phyloP scores from a whole-genome alignment of 1,284 basidiomycete genomes.

The Ustanciosporium gigantosporum region DNA sequence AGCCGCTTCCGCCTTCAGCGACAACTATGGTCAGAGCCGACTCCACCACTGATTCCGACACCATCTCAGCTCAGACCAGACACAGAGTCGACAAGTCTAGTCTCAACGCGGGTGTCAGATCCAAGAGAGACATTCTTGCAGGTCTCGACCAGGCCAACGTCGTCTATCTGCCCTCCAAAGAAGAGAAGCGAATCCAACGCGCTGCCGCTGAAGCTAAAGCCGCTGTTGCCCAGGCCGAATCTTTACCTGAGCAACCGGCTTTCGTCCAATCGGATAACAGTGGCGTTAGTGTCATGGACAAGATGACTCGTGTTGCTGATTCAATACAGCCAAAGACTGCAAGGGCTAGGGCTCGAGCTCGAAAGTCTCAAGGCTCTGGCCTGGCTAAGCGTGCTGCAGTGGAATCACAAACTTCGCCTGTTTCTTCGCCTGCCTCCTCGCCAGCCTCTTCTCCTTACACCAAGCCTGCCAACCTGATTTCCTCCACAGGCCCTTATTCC shows the following conservation, averaged over 20 bases:
- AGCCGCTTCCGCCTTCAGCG: not conserved
- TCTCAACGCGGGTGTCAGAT: not conserved
- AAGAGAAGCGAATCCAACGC: slow-evolving; percentile 30
- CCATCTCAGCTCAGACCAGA: not conserved
- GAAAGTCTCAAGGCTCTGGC: not conserved
- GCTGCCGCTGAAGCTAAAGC: slow-evolving; percentile 16
- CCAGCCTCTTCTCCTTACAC: slow-evolving; percentile 7
- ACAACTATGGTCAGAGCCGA: not conserved
- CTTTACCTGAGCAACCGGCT: not conserved
- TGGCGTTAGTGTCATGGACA: slow-evolving; percentile 12
- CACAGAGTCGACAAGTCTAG: not conserved
- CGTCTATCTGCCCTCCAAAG: slow-evolving; percentile 22
- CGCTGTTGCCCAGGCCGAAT: slow-evolving; percentile 2
- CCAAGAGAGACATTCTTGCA: slow-evolving; percentile 11
- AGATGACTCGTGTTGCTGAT: slow-evolving; percentile 36
- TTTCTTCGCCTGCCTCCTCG: slow-evolving; percentile 1
- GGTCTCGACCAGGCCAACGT: slow-evolving; percentile 18
- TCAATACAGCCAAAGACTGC: slow-evolving; percentile 30
- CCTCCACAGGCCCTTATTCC: slow-evolving; percentile 1
- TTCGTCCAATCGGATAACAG: slow-evolving; percentile 15
- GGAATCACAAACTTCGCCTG: not conserved
- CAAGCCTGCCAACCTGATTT: not conserved
- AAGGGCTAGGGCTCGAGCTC: slow-evolving; percentile 18
- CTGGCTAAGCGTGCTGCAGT: not conserved
- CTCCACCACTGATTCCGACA: not conserved